Conservation (phyloP, 352 stramenopile species). For the Globisporangium polare region DNA sequence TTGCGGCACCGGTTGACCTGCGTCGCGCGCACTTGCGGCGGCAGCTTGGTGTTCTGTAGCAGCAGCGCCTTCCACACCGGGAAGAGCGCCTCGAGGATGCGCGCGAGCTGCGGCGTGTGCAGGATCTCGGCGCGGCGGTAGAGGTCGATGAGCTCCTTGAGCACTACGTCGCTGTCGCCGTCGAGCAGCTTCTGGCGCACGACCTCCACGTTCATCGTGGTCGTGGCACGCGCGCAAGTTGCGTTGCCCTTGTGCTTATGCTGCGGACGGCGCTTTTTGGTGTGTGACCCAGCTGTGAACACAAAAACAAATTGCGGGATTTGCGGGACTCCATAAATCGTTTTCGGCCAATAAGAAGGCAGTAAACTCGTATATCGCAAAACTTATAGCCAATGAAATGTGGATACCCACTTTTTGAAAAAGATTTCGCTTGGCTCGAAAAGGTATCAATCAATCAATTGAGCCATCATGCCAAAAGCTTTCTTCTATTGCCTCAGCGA, state of each 20-base stretch:
- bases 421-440: slow-evolving; percentile 3
- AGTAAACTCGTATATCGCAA: no score
- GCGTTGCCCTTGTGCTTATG: neutral
- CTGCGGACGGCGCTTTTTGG: slow-evolving; percentile 1
- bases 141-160: slow-evolving; percentile 84
- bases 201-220: slow-evolving; percentile 82
- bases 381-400: slow-evolving; percentile 10
- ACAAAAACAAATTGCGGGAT: slow-evolving; percentile 4
- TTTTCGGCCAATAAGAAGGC: slow-evolving; percentile 5
- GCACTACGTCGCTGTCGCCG: slow-evolving; percentile 61
- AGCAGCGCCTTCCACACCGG: slow-evolving; percentile 88
- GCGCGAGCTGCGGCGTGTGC: slow-evolving; percentile 87
- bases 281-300: slow-evolving; percentile 2
- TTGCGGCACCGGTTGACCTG: slow-evolving; percentile 89
- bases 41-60: slow-evolving; percentile 73
- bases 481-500: neutral
- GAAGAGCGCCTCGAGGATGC: slow-evolving; percentile 90
- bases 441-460: neutral
- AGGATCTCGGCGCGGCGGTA: slow-evolving; percentile 86
- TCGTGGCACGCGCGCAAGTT: neutral
- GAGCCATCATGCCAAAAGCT: neutral
- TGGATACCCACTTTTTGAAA: neutral
- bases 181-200: slow-evolving; percentile 84
- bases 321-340: neutral
- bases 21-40: slow-evolving; percentile 73